Evolutionary conservation across 1,284 basidiomycete species (phyloP).

Genomic region (Leccinum pachyderme): DNA sequence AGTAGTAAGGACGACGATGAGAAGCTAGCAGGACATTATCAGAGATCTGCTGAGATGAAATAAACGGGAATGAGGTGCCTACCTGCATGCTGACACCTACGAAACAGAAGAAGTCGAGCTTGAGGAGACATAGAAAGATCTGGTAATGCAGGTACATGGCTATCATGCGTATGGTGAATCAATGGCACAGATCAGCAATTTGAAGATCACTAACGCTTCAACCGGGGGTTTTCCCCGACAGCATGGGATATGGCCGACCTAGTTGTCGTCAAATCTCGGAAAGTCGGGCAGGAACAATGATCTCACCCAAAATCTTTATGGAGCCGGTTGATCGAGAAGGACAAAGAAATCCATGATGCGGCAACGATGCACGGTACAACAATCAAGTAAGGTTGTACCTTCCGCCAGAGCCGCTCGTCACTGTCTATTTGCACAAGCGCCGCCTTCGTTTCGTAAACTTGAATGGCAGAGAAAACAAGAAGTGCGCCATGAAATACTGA

Average conservation of each 20-base stretch:
- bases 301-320: slow-evolving; percentile 63
- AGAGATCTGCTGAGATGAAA: background rate
- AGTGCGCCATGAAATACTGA: slow-evolving; percentile 73
- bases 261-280: slow-evolving; percentile 10
- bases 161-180: slow-evolving; percentile 31
- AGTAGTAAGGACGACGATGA: slow-evolving; percentile 66
- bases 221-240: slow-evolving; percentile 75
- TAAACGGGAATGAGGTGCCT: slow-evolving; percentile 10
- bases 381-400: slow-evolving; percentile 49
- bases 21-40: slow-evolving; percentile 43
- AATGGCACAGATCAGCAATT: background rate
- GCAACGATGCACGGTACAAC: slow-evolving; percentile 54
- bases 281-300: background rate
- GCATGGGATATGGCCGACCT: slow-evolving; percentile 86
- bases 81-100: slow-evolving; percentile 85
- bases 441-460: slow-evolving; percentile 65
- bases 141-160: slow-evolving; percentile 85
- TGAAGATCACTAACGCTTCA: slow-evolving; percentile 60
- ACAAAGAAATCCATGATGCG: slow-evolving; percentile 49
- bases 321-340: slow-evolving; percentile 54
- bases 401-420: slow-evolving; percentile 37
- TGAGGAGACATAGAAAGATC: slow-evolving; percentile 80
- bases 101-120: slow-evolving; percentile 87
- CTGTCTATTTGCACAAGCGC: slow-evolving; percentile 44
- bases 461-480: slow-evolving; percentile 68